Conservation (phyloP, 495 filamentous ascomycete genomes). For the Filosporella fistucella region DNA sequence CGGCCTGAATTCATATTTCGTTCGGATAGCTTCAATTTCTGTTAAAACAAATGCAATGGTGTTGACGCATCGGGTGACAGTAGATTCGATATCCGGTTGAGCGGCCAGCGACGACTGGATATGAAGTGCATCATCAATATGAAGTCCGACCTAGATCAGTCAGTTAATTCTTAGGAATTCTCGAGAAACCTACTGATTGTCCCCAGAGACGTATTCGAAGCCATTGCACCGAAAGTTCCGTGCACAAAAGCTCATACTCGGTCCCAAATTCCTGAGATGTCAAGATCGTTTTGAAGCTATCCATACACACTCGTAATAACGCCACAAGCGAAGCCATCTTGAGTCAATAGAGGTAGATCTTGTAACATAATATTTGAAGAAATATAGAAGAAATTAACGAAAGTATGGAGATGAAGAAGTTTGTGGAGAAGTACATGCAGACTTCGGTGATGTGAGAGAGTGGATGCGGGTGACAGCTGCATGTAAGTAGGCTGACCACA, state of each 20-base stretch:
- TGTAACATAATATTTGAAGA: too few relatives aligned
- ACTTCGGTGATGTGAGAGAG: too few relatives aligned
- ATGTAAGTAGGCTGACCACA: too few relatives aligned
- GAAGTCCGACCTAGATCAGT: slow-evolving; percentile 4
- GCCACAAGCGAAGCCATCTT: slow-evolving; percentile 12
- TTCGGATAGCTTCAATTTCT: slow-evolving; percentile 17
- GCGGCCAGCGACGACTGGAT: slow-evolving; percentile 3
- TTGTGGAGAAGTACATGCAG: too few relatives aligned
- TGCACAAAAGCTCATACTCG: slow-evolving; percentile 20
- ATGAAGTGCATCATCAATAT: slow-evolving; percentile 3
- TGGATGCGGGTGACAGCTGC: too few relatives aligned
- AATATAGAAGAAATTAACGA: too few relatives aligned
- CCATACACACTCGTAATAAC: slow-evolving; percentile 8
- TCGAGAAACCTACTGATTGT: slow-evolving; percentile 11
- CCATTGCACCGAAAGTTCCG: slow-evolving; percentile 18
- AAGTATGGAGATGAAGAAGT: too few relatives aligned
- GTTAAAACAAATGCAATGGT: slow-evolving; percentile 11
- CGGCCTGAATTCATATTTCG: slow-evolving; percentile 15
- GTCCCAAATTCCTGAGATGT: slow-evolving; percentile 16
- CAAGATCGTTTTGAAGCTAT: slow-evolving; percentile 15
- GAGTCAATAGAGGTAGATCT: neutral
- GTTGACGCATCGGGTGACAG: slow-evolving; percentile 9
- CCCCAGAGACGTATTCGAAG: slow-evolving; percentile 19
- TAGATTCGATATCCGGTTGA: slow-evolving; percentile 5
- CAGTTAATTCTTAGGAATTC: neutral